Evolutionary conservation across 805 yeast species (phyloP), one percentile per base, ranked within the genome.

Genomic region (Kluyveromyces lactis): DNA sequence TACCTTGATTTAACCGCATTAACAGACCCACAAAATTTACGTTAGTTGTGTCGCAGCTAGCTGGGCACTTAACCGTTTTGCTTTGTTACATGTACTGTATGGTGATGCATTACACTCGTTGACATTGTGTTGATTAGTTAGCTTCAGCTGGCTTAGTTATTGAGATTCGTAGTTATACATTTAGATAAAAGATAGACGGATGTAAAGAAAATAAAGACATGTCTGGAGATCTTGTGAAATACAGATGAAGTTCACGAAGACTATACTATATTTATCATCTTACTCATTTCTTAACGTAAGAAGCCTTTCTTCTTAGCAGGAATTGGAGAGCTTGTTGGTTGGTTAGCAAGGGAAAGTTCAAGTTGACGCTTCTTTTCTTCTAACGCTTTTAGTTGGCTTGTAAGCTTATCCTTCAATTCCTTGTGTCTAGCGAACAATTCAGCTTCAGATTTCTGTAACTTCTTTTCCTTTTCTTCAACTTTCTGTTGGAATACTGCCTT

Each of bases 381-480:
- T 56, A 92, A 73, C 54, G 87, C 77, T 58, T 81, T 82, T 49
- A 90, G 77, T 66, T 90, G 96, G 62, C 83, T 83, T 48, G 82
- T 71, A 60, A 92, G 74, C 66, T 86, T 86, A 58, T 90, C 97
- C 66, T 90, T 90, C 90, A 90, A 89, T 64, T 92, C 97, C 65
- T 86, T 86, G 66, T 92, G 98, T 63, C 94, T 81, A 30, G 92
- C 76, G 62, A 90, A 90, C 58, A 92, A 75, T 64, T 92, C 99
- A 42, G 95, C 92, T 69, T 92, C 98, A 34, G 95, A 86, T 67
- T 86, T 85, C 68, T 89, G 95, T 58, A 92, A 75, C 69, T 90
- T 90, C 74, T 87, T 86, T 66, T 92, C 99, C 78, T 92, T 94
- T 66, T 89, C 96, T 43, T 82, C 70, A 24, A 92, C 98, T 69